A percentile compares a stretch with the other conserved stretches of the same genome.
These are phyloP conservation scores for Rubus idaeus DNA, from an alignment of 306 rosid species.

Conservation along the genomic window DNA sequence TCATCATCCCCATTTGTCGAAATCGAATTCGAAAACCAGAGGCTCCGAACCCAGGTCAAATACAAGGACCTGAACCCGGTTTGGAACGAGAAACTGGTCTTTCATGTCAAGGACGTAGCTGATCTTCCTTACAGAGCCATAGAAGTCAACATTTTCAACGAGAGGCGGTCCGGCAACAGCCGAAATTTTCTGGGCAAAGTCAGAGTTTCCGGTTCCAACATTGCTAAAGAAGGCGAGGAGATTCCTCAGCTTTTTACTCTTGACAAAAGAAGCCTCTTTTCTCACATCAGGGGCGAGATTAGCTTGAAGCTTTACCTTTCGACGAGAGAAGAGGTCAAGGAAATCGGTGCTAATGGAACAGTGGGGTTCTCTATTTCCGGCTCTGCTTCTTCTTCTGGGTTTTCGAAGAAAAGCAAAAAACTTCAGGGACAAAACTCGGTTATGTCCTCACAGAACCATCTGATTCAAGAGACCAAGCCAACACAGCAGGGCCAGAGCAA, in stretches of 20 bases:
- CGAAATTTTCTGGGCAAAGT: conserved; percentile 61
- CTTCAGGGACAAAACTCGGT: conserved; percentile 34
- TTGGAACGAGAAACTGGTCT: conserved; percentile 64
- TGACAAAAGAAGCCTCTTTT: conserved; percentile 58
- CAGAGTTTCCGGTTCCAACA: conserved; percentile 51
- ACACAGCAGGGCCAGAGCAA: conserved; percentile 32
- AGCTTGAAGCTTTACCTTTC: conserved; percentile 54
- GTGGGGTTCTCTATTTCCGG: conserved; percentile 19
- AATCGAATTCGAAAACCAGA: conserved; percentile 54
- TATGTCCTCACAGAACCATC: conserved; percentile 34
- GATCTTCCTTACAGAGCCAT: conserved; percentile 61
- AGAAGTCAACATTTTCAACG: conserved; percentile 57
- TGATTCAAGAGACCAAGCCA: conserved; percentile 29
- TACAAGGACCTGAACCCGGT: conserved; percentile 57
- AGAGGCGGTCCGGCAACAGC: conserved; percentile 46
- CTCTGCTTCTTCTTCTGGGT: conserved; percentile 29
- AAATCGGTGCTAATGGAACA: conserved; percentile 28
- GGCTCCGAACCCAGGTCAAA: conserved; percentile 55
- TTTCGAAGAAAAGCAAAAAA: conserved; percentile 48
- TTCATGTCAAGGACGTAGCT: conserved; percentile 37
- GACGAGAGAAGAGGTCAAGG: conserved; percentile 27
- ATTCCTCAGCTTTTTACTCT: conserved; percentile 41
- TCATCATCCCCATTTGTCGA: conserved; percentile 59
- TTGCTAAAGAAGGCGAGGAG: conserved; percentile 48
- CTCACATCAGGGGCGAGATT: conserved; percentile 61